Evolutionary conservation across 768 basidiomycete species (phyloP), one percentile per base, ranked within the genome.

Genomic region (Amanita brunnescens): DNA sequence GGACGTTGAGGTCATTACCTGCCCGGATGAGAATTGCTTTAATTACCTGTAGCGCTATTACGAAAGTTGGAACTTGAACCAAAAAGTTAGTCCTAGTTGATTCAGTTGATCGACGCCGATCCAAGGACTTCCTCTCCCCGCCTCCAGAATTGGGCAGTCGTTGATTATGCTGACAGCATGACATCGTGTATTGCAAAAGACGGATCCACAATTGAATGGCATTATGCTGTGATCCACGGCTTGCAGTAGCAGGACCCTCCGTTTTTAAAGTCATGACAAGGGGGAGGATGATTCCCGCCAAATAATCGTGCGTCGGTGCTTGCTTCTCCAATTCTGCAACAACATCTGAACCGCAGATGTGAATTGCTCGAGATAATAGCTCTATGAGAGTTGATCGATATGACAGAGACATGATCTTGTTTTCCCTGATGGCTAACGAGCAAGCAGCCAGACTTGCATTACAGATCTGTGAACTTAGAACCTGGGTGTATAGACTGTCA

Each of bases 21-120:
- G 78, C 85, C 14, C 83, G 78, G 42, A 87, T 65, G 13, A 86
- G 56, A 56, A 88, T 75, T 26, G 79, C 66, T 59, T 89, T 89
- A 56, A 89, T 64, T 13, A 83, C 71, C 61, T 88, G 87, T 21
- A 89, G 59, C 0, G 79, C 77, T 0, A 79, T 67, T 44, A 79
- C 68, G 42, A 73, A 69, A 3, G 68, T 65, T 23, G 75, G 67
- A 37, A 76, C 59, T 20, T 71, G 67, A 32, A 67, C 62, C 24
- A 58, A 58, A 33, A 39, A 14, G 34, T 23, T 8, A 9, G 45
- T 46, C n/a, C 10, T 56, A 49, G 62, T 58, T 39, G 51, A 44
- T 13, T 57, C 54, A 14, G 57, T 52, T 13, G 57, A 62, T 37
- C 59, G 60, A 18, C 58, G 59, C 45, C 60, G 71, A 54, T 76